Evolutionary conservation across 2,329 filamentous ascomycete species (phyloP).

Genomic region (Aureobasidium melanogenum): DNA sequence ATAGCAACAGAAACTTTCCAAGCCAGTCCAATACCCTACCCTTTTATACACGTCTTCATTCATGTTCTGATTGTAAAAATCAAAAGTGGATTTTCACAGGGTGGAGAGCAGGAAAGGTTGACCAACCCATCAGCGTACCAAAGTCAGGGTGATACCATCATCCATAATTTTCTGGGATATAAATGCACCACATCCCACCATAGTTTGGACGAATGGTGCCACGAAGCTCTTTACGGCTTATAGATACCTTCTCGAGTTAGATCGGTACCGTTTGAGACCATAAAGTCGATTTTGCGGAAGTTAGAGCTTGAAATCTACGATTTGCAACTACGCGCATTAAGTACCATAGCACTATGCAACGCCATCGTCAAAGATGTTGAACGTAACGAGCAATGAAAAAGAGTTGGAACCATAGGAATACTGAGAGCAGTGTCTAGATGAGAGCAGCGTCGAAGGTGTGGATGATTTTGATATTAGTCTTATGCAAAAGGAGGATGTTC

Average conservation of each 20-base stretch:
- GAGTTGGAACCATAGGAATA: too few species aligned
- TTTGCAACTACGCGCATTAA: too few species aligned
- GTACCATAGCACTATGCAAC: too few species aligned
- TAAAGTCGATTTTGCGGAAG: neutral
- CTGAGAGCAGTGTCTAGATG: too few species aligned
- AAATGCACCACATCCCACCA: neutral
- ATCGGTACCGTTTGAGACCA: neutral
- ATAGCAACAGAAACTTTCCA: neutral
- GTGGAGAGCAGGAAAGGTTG: neutral
- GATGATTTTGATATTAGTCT: too few species aligned
- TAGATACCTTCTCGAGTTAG: accelerated
- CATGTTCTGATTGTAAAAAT: too few species aligned
- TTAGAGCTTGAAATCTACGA: too few species aligned
- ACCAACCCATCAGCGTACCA: neutral
- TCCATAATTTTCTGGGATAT: neutral
- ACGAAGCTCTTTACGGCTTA: neutral
- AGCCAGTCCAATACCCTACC: neutral
- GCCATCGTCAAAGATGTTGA: too few species aligned
- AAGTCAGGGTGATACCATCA: neutral
- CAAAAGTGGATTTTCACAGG: neutral
- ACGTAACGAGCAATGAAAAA: too few species aligned
- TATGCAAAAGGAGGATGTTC: too few species aligned
- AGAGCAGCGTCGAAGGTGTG: too few species aligned
- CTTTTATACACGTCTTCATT: neutral
- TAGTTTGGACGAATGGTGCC: too few species aligned